A percentile compares a stretch with the other conserved stretches of the same genome.
Evolutionary conservation across 2,329 filamentous ascomycete species (phyloP).

Genomic region (Penicillium digitatum): DNA sequence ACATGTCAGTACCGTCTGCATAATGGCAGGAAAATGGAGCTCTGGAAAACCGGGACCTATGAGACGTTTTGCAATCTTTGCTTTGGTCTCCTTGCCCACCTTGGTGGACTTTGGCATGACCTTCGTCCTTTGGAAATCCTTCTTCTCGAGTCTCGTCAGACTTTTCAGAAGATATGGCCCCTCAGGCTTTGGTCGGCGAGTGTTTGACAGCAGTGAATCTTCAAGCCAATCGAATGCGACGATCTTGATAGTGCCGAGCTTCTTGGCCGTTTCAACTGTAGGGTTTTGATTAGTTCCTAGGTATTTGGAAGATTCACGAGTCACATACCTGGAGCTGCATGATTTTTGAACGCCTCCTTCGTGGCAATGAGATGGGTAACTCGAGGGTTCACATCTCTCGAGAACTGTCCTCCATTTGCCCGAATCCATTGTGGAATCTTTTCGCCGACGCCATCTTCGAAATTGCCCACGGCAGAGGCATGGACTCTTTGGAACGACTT

Average conservation of each 20-base stretch:
- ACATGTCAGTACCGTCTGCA: conserved; percentile 7
- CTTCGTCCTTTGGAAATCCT: conserved; percentile 1
- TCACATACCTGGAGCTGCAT: conserved; percentile 40
- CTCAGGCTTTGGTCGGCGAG: conserved; percentile 33
- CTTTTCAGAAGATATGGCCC: conserved; percentile 39
- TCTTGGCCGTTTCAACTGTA: conserved; percentile 42
- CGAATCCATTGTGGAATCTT: conserved; percentile 65
- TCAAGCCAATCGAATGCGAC: conserved; percentile 48
- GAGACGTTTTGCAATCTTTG: not conserved
- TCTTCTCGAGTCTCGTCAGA: conserved; percentile 30
- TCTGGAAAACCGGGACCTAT: not conserved
- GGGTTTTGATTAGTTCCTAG: conserved; percentile 17
- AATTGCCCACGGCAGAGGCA: conserved; percentile 57
- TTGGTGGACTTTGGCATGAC: not conserved
- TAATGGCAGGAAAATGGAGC: not conserved
- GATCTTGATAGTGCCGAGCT: conserved; percentile 40
- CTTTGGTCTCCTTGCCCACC: not conserved
- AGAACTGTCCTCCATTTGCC: conserved; percentile 58
- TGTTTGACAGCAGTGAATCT: conserved; percentile 40
- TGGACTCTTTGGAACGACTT: conserved; percentile 50
- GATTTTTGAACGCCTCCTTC: conserved; percentile 56
- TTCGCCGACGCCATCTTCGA: conserved; percentile 48
- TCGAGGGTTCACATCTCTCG: conserved; percentile 47
- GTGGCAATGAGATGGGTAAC: conserved; percentile 73
- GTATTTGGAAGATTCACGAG: no score